Evolutionary conservation across 768 basidiomycete species (phyloP), one percentile per base, ranked within the genome.

Genomic region (Amanita phalloides): DNA sequence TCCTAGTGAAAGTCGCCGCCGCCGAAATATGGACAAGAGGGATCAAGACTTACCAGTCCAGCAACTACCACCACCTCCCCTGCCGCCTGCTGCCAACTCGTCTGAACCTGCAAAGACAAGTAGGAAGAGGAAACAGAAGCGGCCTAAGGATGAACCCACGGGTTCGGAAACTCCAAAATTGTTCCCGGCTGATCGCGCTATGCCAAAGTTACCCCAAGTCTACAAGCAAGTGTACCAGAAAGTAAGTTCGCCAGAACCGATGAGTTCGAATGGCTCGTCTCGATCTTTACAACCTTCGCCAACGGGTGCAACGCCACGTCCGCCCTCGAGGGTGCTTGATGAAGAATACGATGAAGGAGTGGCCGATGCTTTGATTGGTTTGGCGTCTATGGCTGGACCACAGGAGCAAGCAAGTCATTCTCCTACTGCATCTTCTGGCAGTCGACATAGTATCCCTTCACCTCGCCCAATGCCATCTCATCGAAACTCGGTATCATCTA

Each of bases 291-390:
- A 86, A 57, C 86, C 84, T 2, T 86, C 83, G 28, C 85, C 86
- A 1, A 86, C 78, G 1, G 78, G 74, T 53, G 76, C 72, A 17
- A 74, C 75, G 6, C 76, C 80, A 48, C 67, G 78, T 35, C 76
- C 81, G 14, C 81, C 84, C 6, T 71, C 80, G 9, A 75, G 93
- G 6, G 68, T 78, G 1, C 76, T 94, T 14, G 91, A 96, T 60
- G 93, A 98, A 58, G 88, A 96, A 59, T 96, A 96, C 58, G 93
- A 98, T 58, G 93, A 93, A 64, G 73, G 72, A 23, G 88, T 86
- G 21, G 87, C 89, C 3, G 90, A 91, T 57, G 80, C 88, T 0
- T 69, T 96, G 32, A 88, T 96, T 66, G 80, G 76, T 2, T 72
- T 96, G 53, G 67, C 84, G 53, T 57, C 17, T 68, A 65, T 49